Base-by-base conservation (phyloP, 2,329 filamentous ascomycete species). In the Salinomyces thailandicus region DNA sequence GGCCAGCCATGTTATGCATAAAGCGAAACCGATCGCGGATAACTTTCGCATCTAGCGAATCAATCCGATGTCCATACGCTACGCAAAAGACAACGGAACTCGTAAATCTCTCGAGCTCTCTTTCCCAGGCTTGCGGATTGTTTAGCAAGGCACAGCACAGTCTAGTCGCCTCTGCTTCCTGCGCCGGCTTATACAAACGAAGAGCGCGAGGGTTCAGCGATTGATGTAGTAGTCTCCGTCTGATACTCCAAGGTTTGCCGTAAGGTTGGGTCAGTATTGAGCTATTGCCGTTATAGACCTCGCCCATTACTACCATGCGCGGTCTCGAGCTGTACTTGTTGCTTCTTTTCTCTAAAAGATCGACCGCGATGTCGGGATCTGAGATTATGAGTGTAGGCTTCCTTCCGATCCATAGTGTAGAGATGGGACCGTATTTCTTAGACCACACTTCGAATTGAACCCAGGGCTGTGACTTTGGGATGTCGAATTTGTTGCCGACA, bases 81-180 rank as follows among this genome's bases (percentile, higher is more conserved):
- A 71, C 64, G 4, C 62, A 67, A 42, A 71, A 68, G 5, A 70
- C 67, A 19, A 72, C 58, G 42, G 63, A 67, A 2, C 63, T 61
- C 0, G 67, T 67, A 43, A 68, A 72, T 0, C 65, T 58, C 45
- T 70, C 63, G 16, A 71, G 58, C 13, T 62, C 55, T 33, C 62
- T 60, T 42, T 68, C 66, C 55, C 67, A 71, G 16, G 59, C 58
- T 2, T 44, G 37, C 0, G 64, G 59, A 4, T 53, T 54, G 3
- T 52, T 38, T 9, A 72, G 50, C 5, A 72, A 50, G 5, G 66
- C 59, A 38, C 46, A 54, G 35, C 62, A 60, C 3, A 72, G 43
- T n/a, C 67, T 57, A 5, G 57, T 60, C 14, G 67, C 64, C 43
- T 72, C 67, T 5, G 69, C 62, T 18, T 67, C 64, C 47, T 72